Evolutionary conservation across 139 green algal genomes (phyloP).

Genomic region (Trebouxia sp.): DNA sequence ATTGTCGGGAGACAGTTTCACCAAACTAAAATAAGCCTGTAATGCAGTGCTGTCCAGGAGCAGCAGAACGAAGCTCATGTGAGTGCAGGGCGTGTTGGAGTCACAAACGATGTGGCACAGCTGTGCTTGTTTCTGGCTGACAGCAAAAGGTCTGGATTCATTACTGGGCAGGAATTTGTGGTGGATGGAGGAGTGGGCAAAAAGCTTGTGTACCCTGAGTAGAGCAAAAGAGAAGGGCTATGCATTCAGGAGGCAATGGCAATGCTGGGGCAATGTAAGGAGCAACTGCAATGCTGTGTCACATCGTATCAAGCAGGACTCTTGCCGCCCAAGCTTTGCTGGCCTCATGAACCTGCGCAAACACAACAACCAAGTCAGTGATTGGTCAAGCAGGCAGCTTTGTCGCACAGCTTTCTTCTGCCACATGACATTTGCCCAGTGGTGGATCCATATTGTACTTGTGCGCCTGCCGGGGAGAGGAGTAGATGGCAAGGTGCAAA

Average conservation of each 20-base stretch:
- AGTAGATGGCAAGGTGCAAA: neutral
- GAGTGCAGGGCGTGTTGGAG: conserved; percentile 50
- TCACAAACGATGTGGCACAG: conserved; percentile 47
- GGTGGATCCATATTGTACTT: too few species aligned
- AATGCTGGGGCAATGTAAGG: neutral
- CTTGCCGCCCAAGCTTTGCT: conserved; percentile 11
- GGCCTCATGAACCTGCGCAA: conserved; percentile 17
- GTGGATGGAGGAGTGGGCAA: conserved; percentile 56
- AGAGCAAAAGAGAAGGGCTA: too few species aligned
- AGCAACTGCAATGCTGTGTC: neutral
- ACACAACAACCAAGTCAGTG: neutral
- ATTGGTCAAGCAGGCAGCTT: too few species aligned
- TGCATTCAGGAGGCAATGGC: neutral
- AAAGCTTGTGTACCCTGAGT: conserved; percentile 62
- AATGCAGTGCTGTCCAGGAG: too few species aligned
- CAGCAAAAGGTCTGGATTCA: conserved; percentile 40
- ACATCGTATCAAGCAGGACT: neutral
- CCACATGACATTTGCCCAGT: too few species aligned
- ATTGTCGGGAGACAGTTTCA: too few species aligned
- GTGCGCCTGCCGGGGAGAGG: too few species aligned
- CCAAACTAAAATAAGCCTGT: too few species aligned
- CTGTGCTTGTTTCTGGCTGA: conserved; percentile 57
- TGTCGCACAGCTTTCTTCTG: too few species aligned
- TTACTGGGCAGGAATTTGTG: conserved; percentile 60
- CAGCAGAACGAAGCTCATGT: too few species aligned